phyloP scores from a whole-genome alignment of 1,284 basidiomycete species.

The Moniliella sp. region DNA sequence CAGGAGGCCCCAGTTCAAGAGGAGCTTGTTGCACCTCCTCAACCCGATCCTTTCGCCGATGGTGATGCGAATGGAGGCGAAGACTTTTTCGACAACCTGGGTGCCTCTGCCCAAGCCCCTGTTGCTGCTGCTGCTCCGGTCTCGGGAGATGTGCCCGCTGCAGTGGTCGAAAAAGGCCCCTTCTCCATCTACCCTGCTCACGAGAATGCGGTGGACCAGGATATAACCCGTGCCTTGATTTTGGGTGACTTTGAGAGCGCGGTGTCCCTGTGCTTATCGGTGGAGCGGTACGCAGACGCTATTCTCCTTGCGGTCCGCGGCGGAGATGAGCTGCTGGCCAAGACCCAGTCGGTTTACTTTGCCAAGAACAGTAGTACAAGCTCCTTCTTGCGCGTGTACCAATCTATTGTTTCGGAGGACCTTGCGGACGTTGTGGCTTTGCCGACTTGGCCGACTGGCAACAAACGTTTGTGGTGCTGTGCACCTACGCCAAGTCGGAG shows the following conservation, averaged over 20 bases:
- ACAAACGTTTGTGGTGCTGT: constrained; percentile 86
- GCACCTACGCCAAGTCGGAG: constrained; percentile 68
- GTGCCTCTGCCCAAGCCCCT: too few species aligned
- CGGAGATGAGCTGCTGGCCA: constrained; percentile 64
- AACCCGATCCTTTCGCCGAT: too few species aligned
- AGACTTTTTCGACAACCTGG: too few species aligned
- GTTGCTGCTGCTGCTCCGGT: constrained; percentile 22
- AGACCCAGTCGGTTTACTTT: constrained; percentile 84
- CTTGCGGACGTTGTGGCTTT: constrained; percentile 81
- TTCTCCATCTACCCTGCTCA: constrained; percentile 79
- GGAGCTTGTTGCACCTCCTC: too few species aligned
- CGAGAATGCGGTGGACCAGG: constrained; percentile 63
- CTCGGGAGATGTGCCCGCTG: too few species aligned
- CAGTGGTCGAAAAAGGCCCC: too few species aligned
- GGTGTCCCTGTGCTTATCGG: constrained; percentile 69
- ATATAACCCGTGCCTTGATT: constrained; percentile 78
- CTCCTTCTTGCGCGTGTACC: constrained; percentile 80
- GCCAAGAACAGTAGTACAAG: constrained; percentile 52
- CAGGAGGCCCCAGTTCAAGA: too few species aligned
- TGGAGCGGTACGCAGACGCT: constrained; percentile 77
- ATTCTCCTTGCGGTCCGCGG: constrained; percentile 78
- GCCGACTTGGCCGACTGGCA: constrained; percentile 85
- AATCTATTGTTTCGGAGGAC: constrained; percentile 80
- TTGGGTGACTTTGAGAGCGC: constrained; percentile 82
- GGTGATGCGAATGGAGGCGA: too few species aligned